Evolutionary conservation across 2,329 filamentous ascomycete species (phyloP).

Genomic region (Aspergillus niger): DNA sequence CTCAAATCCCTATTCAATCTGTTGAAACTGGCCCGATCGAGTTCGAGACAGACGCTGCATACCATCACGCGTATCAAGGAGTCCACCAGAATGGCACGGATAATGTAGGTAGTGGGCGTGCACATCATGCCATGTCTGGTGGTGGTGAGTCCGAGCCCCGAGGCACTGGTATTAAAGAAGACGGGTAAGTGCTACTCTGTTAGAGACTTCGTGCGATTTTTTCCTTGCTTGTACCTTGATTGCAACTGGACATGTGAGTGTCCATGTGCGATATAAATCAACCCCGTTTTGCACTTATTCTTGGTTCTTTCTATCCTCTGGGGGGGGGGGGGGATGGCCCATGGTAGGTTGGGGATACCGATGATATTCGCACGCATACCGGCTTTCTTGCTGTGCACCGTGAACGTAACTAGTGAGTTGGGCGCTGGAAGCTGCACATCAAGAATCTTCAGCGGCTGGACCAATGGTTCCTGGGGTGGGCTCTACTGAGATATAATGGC

Average conservation of each 20-base stretch:
- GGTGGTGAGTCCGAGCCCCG: constrained; percentile 37
- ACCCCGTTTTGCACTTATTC: neutral
- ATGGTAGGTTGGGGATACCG: constrained; percentile 15
- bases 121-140: constrained; percentile 21
- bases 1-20: constrained; percentile 38
- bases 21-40: constrained; percentile 34
- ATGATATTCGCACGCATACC: constrained; percentile 7
- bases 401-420: constrained; percentile 14
- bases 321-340: neutral
- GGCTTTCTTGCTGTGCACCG: constrained; percentile 2
- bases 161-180: constrained; percentile 71
- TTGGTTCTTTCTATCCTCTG: neutral
- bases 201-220: constrained; percentile 20
- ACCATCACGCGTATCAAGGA: constrained; percentile 28
- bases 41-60: constrained; percentile 24
- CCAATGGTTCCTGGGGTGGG: constrained; percentile 17
- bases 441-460: constrained; percentile 4
- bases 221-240: neutral
- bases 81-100: constrained; percentile 31
- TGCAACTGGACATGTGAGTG: neutral
- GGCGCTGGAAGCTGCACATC: constrained; percentile 16
- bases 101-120: constrained; percentile 27
- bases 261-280: neutral
- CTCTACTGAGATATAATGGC: constrained; percentile 11
- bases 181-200: constrained; percentile 72